Percentiles rank a stretch among this genome's conserved stretches.
phyloP scores from a whole-genome alignment of 164 flowering plant species.

The Umbilicus rupestris region DNA sequence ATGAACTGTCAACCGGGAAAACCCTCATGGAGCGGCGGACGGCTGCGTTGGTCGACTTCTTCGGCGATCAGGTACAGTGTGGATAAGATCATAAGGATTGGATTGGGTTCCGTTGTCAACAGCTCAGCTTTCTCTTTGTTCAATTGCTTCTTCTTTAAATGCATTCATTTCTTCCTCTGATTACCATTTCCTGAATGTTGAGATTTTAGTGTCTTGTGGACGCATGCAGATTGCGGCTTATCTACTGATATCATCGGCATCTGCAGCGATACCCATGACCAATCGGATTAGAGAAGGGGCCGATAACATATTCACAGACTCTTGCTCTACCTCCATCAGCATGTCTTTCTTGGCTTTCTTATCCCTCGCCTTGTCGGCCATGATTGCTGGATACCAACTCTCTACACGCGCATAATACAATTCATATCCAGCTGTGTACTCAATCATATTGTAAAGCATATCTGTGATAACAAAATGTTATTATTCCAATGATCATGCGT shows the following conservation, averaged over 20 bases:
- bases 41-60: constrained; percentile 33
- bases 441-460: background rate
- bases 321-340: constrained; percentile 44
- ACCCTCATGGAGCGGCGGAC: constrained; percentile 18
- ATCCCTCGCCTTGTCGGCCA: constrained; percentile 37
- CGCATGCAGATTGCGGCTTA: constrained; percentile 46
- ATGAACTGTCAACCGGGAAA: constrained; percentile 38
- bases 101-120: background rate
- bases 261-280: constrained; percentile 55
- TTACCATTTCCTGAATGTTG: no score
- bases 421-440: no score
- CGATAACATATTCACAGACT: constrained; percentile 49
- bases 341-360: constrained; percentile 59
- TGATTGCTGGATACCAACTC: constrained; percentile 51
- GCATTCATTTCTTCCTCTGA: no score
- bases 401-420: no score
- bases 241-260: constrained; percentile 47
- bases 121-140: background rate
- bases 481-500: background rate
- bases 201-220: background rate
- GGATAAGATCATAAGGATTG: no score
- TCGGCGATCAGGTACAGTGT: constrained; percentile 70
- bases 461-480: no score
- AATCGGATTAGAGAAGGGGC: constrained; percentile 39
- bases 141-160: background rate